phyloP scores from a whole-genome alignment of 345 rosid genomes.

The Salix exigua region DNA sequence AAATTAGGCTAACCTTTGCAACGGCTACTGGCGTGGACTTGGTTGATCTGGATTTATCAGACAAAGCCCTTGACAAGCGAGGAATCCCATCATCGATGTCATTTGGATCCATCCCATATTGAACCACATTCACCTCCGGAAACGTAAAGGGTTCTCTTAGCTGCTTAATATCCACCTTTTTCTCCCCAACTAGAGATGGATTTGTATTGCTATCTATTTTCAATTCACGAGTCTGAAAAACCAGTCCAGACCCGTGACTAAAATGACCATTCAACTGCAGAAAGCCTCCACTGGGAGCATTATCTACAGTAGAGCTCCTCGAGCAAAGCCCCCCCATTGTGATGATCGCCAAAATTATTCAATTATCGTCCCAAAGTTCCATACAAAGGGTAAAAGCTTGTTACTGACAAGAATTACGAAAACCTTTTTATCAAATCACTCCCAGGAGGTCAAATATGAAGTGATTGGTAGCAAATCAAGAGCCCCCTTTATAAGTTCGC shows the following conservation, averaged over 20 bases:
- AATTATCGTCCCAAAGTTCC: slow-evolving; percentile 35
- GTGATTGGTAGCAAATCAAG: neutral
- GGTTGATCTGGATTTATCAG: slow-evolving; percentile 71
- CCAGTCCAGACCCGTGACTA: slow-evolving; percentile 36
- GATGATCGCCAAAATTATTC: slow-evolving; percentile 20
- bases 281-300: slow-evolving; percentile 85
- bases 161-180: slow-evolving; percentile 40
- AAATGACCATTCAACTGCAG: slow-evolving; percentile 55
- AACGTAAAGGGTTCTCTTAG: slow-evolving; percentile 49
- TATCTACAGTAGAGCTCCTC: slow-evolving; percentile 86
- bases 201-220: slow-evolving; percentile 35
- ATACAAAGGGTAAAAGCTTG: slow-evolving; percentile 26
- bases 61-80: slow-evolving; percentile 52
- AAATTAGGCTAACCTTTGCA: slow-evolving; percentile 54
- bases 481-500: neutral
- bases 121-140: slow-evolving; percentile 36
- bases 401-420: slow-evolving; percentile 10
- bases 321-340: slow-evolving; percentile 98
- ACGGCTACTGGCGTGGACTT: slow-evolving; percentile 79
- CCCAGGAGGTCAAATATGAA: slow-evolving; percentile 3
- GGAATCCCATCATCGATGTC: slow-evolving; percentile 75
- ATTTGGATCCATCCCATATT: slow-evolving; percentile 38
- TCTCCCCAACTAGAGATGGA: slow-evolving; percentile 45
- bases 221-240: slow-evolving; percentile 46
- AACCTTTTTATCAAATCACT: slow-evolving; percentile 4